A percentile compares a stretch with the other conserved stretches of the same genome.
These are phyloP conservation scores for Trifolium repens DNA, from an alignment of 306 rosid genomes.

Conservation along the genomic window DNA sequence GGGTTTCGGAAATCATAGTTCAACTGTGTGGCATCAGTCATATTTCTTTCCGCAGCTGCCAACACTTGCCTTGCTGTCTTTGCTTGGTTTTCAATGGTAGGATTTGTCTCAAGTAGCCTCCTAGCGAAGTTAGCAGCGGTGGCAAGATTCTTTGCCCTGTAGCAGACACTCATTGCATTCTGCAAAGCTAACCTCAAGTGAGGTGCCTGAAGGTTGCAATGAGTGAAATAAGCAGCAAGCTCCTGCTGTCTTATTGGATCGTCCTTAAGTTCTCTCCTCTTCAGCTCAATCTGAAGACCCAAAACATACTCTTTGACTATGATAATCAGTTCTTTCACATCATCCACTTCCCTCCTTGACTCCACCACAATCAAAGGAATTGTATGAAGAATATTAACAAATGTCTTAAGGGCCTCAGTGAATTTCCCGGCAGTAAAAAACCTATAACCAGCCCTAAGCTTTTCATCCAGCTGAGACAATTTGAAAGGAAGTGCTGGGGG, in stretches of 20 bases:
- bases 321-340: slow-evolving; percentile 81
- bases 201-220: slow-evolving; percentile 90
- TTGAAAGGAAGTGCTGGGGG: slow-evolving; percentile 80
- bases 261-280: slow-evolving; percentile 73
- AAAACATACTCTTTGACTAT: slow-evolving; percentile 84
- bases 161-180: slow-evolving; percentile 71
- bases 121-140: slow-evolving; percentile 86
- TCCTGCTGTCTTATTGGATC: slow-evolving; percentile 76
- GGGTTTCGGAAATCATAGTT: slow-evolving; percentile 95
- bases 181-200: slow-evolving; percentile 84
- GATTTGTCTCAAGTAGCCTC: slow-evolving; percentile 87
- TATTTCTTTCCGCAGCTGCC: slow-evolving; percentile 87
- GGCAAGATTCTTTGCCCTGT: slow-evolving; percentile 80
- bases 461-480: slow-evolving; percentile 84
- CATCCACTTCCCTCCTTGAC: slow-evolving; percentile 96
- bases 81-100: slow-evolving; percentile 75
- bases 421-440: slow-evolving; percentile 78
- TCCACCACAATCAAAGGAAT: slow-evolving; percentile 87
- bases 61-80: slow-evolving; percentile 85
- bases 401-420: slow-evolving; percentile 72
- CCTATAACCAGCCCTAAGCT: slow-evolving; percentile 86
- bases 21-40: slow-evolving; percentile 75
- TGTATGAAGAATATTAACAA: slow-evolving; percentile 75
- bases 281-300: slow-evolving; percentile 82
- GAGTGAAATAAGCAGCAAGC: slow-evolving; percentile 97